These are phyloP conservation scores for Letharia lupina DNA, from an alignment of 495 filamentous ascomycete species.

Conservation along the genomic window DNA sequence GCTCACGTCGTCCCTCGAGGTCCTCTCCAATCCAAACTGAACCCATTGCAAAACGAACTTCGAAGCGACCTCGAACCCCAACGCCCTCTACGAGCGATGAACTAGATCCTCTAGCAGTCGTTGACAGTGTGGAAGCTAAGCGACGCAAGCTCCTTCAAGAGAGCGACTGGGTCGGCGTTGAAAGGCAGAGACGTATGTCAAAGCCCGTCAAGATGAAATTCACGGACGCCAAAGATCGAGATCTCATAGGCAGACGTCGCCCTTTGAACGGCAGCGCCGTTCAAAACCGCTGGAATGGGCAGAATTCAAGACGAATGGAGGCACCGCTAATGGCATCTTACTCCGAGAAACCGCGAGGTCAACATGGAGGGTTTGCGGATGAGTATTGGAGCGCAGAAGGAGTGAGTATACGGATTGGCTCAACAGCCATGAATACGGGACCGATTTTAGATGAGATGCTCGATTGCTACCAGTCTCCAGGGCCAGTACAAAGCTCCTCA, in stretches of 20 bases:
- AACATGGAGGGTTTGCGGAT: background rate
- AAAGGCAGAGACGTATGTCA: slow-evolving; percentile 4
- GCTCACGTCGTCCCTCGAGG: slow-evolving; percentile 1
- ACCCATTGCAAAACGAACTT: background rate
- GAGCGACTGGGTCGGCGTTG: slow-evolving; percentile 23
- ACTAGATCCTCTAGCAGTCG: background rate
- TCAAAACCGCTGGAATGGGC: background rate
- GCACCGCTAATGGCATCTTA: background rate
- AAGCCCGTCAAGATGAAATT: slow-evolving; percentile 23
- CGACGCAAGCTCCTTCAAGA: slow-evolving; percentile 20
- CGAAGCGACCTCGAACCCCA: background rate
- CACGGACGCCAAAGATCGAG: slow-evolving; percentile 19
- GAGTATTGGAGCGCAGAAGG: background rate
- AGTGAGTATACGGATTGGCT: slow-evolving; percentile 13
- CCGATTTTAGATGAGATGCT: slow-evolving; percentile 12
- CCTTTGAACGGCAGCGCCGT: slow-evolving; percentile 6
- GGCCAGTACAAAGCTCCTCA: background rate
- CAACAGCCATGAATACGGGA: slow-evolving; percentile 1
- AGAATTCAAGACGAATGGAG: background rate
- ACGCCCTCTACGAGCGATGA: background rate
- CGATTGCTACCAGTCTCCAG: slow-evolving; percentile 1
- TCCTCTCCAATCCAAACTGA: background rate
- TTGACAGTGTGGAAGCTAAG: slow-evolving; percentile 16
- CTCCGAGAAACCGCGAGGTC: background rate
- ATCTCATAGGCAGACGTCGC: slow-evolving; percentile 24